Evolutionary conservation across 2,329 filamentous ascomycete genomes (phyloP), one percentile per base, ranked within the genome.

Genomic region (Colletotrichum tofieldiae): DNA sequence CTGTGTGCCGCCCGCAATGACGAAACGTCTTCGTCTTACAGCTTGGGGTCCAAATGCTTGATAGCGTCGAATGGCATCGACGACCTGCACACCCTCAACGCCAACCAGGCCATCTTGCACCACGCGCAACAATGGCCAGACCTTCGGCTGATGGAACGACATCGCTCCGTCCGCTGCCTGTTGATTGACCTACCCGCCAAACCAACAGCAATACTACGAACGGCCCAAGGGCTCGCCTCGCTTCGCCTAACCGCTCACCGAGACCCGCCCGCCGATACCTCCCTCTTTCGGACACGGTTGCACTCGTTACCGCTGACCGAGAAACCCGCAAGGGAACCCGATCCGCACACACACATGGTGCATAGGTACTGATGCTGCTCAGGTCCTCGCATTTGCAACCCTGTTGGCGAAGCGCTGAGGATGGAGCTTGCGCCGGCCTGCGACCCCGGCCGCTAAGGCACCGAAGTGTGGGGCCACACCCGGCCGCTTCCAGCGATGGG

Each of bases 111-210:
- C 29, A 37, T n/a, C 52, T 14, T n/a, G 43, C 43, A 51, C 18
- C 14, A 35, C n/a, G 32, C 26, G 37, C 62, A 59, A 55, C 35
- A 32, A 52, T 72, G 58, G 45, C 51, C 65, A 64, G 58, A 71
- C 62, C 12, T 29, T 72, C 59, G 23, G 37, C 32, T 41, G 59
- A 71, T 54, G 16, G 20, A 11, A 32, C 18, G 32, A 12, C 5
- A 23, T 41, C 23, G n/a, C 18, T 29, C 32, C n/a, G 14, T 29
- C 26, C 20, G 43, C 43, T 23, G 20, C 7, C 43, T 23, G 9
- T 8, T 6, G 20, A 37, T 49, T 45, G 18, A 39, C 16, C 20
- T 39, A 39, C 45, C 45, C 45, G 45, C 45, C 20, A 26, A 37
- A 51, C 45, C 45, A 47, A 51, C 47, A 26, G 23, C 39, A 9